Percentiles rank a stretch among this genome's conserved stretches.
Conservation (phyloP, 768 basidiomycete species). For the Russula sp. region DNA sequence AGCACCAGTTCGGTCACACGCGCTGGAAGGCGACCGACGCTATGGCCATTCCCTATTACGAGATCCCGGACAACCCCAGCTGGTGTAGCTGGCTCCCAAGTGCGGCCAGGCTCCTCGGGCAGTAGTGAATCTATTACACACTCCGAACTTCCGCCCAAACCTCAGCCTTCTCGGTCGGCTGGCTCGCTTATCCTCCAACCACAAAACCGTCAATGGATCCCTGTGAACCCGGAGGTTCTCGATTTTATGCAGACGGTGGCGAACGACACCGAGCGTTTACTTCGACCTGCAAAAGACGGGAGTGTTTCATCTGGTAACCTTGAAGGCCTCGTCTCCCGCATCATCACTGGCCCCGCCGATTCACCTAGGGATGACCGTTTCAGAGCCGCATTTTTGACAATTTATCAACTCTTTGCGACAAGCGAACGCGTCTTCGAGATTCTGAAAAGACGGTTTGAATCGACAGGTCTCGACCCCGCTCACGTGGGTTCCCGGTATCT, state of each 20-base stretch:
- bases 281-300: conserved; percentile 4
- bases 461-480: not conserved
- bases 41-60: not conserved
- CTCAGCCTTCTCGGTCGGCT: not conserved
- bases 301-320: conserved; percentile 13
- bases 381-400: conserved; percentile 4
- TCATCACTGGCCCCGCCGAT: not conserved
- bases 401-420: conserved; percentile 9
- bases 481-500: not conserved
- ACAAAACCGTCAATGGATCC: not conserved
- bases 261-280: conserved; percentile 3
- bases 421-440: conserved; percentile 7
- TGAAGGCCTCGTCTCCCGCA: conserved; percentile 10
- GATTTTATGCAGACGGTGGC: not conserved
- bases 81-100: not conserved
- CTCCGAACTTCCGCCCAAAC: too few species aligned
- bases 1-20: not conserved
- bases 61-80: not conserved
- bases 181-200: not conserved
- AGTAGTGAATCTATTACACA: not conserved
- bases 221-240: not conserved
- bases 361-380: not conserved
- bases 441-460: conserved; percentile 12
- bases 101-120: not conserved
- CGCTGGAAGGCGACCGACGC: not conserved